Conservation (phyloP, 2,329 filamentous ascomycete species). For the Fusarium sp. region DNA sequence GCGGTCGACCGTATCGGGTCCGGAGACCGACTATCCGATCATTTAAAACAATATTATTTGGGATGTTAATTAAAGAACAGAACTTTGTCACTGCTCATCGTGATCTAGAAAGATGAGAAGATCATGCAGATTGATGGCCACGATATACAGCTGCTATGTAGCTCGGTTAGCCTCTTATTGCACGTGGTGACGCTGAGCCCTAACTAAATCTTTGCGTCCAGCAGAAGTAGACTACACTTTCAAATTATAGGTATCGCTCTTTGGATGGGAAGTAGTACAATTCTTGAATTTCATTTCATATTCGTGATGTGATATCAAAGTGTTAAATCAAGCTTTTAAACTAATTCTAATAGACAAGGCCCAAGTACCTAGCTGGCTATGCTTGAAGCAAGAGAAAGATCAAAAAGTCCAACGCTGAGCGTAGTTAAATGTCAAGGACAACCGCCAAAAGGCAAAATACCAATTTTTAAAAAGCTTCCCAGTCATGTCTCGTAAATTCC, state of each 20-base stretch:
- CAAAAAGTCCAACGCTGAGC: conserved; percentile 19
- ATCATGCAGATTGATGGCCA: conserved; percentile 11
- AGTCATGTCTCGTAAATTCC: conserved; percentile 16
- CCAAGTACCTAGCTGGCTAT: conserved; percentile 34
- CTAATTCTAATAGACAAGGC: conserved; percentile 12
- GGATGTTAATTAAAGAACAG: neutral
- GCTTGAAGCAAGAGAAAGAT: conserved; percentile 21
- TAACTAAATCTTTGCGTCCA: neutral
- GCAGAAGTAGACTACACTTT: neutral
- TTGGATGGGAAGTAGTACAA: no score
- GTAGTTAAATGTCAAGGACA: conserved; percentile 26
- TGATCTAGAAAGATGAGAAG: neutral
- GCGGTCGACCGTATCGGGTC: conserved; percentile 34
- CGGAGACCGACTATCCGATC: conserved; percentile 27
- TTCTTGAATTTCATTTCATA: neutral
- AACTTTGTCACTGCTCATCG: conserved; percentile 8
- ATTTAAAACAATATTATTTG: neutral
- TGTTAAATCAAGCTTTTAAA: conserved; percentile 3
- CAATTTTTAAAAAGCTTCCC: conserved; percentile 1
- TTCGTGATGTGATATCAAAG: neutral
- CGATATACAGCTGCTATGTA: neutral
- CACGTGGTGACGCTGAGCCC: neutral
- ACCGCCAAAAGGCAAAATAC: conserved; percentile 19
- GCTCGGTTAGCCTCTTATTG: no score
- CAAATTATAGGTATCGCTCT: neutral